Percentiles rank a stretch among this genome's conserved stretches.
phyloP scores from a whole-genome alignment of 2,329 filamentous ascomycete genomes.

The Arthrinium phaeospermum region DNA sequence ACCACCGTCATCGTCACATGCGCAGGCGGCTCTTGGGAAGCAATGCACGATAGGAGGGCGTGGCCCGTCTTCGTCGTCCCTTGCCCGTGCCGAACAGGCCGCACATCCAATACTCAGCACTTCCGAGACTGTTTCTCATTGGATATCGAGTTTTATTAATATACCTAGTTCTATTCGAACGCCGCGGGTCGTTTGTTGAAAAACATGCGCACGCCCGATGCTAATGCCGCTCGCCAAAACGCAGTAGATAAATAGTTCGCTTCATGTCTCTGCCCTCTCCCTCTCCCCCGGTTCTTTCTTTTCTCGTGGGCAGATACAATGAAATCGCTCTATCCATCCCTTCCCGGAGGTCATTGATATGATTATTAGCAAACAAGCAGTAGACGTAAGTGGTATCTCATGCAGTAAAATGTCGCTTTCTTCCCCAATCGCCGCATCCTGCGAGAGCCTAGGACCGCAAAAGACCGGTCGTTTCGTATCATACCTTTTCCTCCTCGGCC shows the following conservation, averaged over 20 bases:
- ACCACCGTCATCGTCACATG: background rate
- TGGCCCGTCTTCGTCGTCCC: background rate
- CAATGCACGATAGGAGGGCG: background rate
- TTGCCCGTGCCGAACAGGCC: background rate
- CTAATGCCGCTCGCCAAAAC: conserved; percentile 12
- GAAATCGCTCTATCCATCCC: background rate
- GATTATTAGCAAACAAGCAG: conserved; percentile 11
- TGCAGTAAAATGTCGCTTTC: background rate
- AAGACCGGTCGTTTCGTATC: conserved; percentile 19
- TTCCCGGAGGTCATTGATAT: background rate
- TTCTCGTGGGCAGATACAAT: background rate
- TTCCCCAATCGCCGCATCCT: background rate
- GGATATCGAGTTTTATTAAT: conserved; percentile 8
- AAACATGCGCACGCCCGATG: conserved; percentile 14
- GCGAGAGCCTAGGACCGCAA: background rate
- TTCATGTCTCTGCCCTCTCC: background rate
- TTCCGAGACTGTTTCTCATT: conserved; percentile 17
- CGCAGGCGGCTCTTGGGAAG: background rate
- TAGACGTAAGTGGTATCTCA: conserved; percentile 18
- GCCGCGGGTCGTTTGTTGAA: conserved; percentile 23
- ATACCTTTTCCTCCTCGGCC: conserved; percentile 59
- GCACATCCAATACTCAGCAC: background rate
- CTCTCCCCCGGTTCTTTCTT: background rate
- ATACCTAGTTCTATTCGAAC: conserved; percentile 21
- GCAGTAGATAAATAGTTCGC: conserved; percentile 8